Percentiles rank a stretch among this genome's conserved stretches.
phyloP scores from a whole-genome alignment of 805 yeast species.

The Yarrowia osloensis region DNA sequence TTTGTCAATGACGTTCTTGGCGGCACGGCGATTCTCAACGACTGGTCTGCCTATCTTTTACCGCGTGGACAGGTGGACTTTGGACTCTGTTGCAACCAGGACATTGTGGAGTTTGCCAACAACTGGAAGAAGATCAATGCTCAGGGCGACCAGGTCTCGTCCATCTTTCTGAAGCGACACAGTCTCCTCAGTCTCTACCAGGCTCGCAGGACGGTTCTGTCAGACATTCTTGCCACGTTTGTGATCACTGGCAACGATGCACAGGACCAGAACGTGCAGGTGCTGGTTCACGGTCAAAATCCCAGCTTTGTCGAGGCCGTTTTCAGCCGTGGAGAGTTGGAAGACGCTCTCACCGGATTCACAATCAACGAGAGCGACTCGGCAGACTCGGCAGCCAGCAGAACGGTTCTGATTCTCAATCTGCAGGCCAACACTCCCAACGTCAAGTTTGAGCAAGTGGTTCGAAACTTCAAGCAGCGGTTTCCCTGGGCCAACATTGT shows the following conservation, averaged over 20 bases:
- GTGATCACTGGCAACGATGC: conserved; percentile 5
- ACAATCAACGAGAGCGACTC: neutral
- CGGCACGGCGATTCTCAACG: conserved; percentile 11
- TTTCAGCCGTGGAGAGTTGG: conserved; percentile 8
- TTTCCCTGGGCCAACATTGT: conserved; percentile 12
- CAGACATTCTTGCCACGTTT: conserved; percentile 6
- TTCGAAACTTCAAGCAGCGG: conserved; percentile 10
- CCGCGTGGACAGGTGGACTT: conserved; percentile 11
- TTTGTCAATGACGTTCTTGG: conserved; percentile 10
- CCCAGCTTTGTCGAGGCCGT: conserved; percentile 10
- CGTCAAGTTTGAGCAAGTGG: neutral
- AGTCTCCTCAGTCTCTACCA: neutral
- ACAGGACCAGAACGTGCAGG: conserved; percentile 3
- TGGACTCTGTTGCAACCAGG: conserved; percentile 17
- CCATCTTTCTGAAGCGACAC: conserved; percentile 4
- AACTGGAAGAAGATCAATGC: neutral
- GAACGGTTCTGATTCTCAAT: conserved; percentile 13
- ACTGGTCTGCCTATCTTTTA: neutral
- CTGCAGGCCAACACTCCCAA: neutral
- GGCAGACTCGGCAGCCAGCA: neutral
- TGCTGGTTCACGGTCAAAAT: conserved; percentile 8
- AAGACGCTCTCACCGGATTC: neutral
- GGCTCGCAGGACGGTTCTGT: conserved; percentile 3
- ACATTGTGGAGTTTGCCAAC: conserved; percentile 1
- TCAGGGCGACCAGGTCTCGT: neutral